Evolutionary conservation across 2,329 filamentous ascomycete genomes (phyloP).

Genomic region (Penicillium sp.): DNA sequence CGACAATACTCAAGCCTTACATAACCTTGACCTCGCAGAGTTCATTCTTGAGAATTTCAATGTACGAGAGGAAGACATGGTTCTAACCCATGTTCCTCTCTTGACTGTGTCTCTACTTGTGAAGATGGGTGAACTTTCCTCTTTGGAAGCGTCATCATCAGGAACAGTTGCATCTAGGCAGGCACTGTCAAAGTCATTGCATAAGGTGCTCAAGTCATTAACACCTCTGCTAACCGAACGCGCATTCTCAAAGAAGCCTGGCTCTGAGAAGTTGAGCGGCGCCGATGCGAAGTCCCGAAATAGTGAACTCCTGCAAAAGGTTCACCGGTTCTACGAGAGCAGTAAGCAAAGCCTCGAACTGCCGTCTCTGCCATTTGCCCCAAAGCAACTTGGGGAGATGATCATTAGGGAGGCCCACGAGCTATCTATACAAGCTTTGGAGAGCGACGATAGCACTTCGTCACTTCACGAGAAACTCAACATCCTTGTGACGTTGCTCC

Average conservation of each 20-base stretch:
- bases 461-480: slow-evolving; percentile 63
- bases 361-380: slow-evolving; percentile 61
- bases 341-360: slow-evolving; percentile 72
- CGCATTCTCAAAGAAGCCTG: slow-evolving; percentile 54
- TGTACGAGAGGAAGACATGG: slow-evolving; percentile 93
- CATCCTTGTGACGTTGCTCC: slow-evolving; percentile 58
- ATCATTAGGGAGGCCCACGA: slow-evolving; percentile 63
- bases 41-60: slow-evolving; percentile 92
- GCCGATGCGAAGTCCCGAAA: slow-evolving; percentile 25
- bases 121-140: slow-evolving; percentile 47
- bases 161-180: slow-evolving; percentile 24
- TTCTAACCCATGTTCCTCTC: slow-evolving; percentile 80
- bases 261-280: slow-evolving; percentile 28
- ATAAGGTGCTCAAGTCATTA: slow-evolving; percentile 36
- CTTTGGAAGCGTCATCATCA: slow-evolving; percentile 15
- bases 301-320: slow-evolving; percentile 60
- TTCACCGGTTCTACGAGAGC: slow-evolving; percentile 68
- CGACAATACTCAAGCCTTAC: slow-evolving; percentile 55
- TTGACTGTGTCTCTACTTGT: slow-evolving; percentile 67
- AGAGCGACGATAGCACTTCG: slow-evolving; percentile 31
- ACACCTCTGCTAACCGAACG: slow-evolving; percentile 51
- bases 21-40: slow-evolving; percentile 71
- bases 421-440: slow-evolving; percentile 39
- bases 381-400: slow-evolving; percentile 61
- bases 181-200: slow-evolving; percentile 31